These are phyloP conservation scores for Lepidopterella palustris DNA, from an alignment of 495 filamentous ascomycete species.

Conservation along the genomic window DNA sequence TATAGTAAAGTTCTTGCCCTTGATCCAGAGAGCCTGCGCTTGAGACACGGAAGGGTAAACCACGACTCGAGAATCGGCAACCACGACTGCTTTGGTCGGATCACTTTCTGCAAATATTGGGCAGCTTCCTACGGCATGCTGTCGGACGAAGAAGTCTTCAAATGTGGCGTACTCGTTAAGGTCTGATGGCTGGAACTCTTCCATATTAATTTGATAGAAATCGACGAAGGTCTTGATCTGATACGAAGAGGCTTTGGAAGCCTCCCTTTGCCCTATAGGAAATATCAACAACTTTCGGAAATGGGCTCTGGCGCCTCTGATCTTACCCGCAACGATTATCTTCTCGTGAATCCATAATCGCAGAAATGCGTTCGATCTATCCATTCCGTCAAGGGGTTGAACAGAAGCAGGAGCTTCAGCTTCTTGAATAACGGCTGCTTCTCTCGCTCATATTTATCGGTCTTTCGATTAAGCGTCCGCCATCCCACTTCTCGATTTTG, in stretches of 20 bases:
- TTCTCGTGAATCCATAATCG: constrained; percentile 35
- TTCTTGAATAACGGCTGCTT: constrained; percentile 40
- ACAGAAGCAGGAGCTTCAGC: constrained; percentile 39
- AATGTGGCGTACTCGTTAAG: constrained; percentile 30
- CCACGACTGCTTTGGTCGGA: constrained; percentile 32
- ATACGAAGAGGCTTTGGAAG: constrained; percentile 11
- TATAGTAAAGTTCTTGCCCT: constrained; percentile 40
- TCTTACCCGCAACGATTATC: constrained; percentile 2
- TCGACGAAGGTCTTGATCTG: constrained; percentile 38
- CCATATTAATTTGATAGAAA: constrained; percentile 39
- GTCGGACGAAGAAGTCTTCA: constrained; percentile 45
- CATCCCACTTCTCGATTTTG: constrained; percentile 6
- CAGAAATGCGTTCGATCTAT: constrained; percentile 36
- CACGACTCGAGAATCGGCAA: constrained; percentile 41
- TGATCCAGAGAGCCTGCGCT: constrained; percentile 44
- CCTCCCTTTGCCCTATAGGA: neutral
- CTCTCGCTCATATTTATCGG: constrained; percentile 35
- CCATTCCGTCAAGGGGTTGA: constrained; percentile 41
- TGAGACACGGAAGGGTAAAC: constrained; percentile 36
- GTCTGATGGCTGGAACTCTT: constrained; percentile 35
- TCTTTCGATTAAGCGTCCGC: constrained; percentile 17
- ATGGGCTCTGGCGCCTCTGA: neutral
- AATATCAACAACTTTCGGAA: neutral
- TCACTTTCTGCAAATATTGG: constrained; percentile 37
- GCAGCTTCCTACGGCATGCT: constrained; percentile 35